phyloP scores from a whole-genome alignment of 108 stramenopile species.

The Nitzschia sp. region DNA sequence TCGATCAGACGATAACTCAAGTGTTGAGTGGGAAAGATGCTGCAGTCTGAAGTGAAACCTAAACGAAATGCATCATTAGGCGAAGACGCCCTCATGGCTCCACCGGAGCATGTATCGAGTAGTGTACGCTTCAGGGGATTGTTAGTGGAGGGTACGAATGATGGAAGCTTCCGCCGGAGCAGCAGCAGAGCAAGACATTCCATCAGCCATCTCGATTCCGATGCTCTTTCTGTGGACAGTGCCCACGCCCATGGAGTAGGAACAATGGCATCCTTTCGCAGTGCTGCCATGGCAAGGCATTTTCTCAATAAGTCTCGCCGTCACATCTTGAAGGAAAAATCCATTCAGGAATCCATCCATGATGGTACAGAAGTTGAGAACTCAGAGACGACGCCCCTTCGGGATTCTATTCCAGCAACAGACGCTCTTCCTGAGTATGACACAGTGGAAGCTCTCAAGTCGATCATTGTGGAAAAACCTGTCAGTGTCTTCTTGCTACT shows the following conservation, averaged over 20 bases:
- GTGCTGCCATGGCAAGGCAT: conserved; percentile 18
- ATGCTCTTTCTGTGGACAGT: too few relatives aligned
- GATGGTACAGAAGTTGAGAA: not conserved
- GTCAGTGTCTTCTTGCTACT: conserved; percentile 70
- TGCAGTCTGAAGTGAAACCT: too few relatives aligned
- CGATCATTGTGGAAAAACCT: conserved; percentile 45
- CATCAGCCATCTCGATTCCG: too few relatives aligned
- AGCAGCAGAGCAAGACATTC: too few relatives aligned
- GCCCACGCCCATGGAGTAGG: too few relatives aligned
- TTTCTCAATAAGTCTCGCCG: conserved; percentile 19
- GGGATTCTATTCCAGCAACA: not conserved
- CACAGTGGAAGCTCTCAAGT: conserved; percentile 1
- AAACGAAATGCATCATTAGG: conserved; percentile 13
- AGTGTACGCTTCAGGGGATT: too few relatives aligned
- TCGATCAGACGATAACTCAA: too few relatives aligned
- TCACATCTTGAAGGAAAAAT: not conserved
- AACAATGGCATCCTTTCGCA: conserved; percentile 12
- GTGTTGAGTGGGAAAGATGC: too few relatives aligned
- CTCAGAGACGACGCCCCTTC: not conserved
- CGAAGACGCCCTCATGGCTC: conserved; percentile 2
- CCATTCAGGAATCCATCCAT: not conserved
- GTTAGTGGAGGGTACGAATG: too few relatives aligned
- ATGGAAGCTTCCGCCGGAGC: too few relatives aligned
- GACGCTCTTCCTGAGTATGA: not conserved
- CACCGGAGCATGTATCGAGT: conserved; percentile 15